Evolutionary conservation across 495 filamentous ascomycete genomes (phyloP).

Genomic region (Letharia lupina): DNA sequence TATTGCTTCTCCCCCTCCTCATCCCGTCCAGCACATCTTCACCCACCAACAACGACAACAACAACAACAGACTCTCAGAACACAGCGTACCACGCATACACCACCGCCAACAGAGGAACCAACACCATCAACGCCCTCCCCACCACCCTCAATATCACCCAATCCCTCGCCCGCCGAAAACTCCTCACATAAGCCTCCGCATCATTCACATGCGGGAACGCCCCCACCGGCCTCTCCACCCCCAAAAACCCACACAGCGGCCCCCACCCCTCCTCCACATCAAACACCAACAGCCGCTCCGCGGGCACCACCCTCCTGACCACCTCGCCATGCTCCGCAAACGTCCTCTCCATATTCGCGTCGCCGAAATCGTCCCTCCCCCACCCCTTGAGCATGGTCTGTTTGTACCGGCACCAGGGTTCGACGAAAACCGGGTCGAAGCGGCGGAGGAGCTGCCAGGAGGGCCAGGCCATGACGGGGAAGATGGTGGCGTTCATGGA

Average conservation of each 20-base stretch:
- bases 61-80: not conserved
- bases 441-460: not conserved
- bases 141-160: not conserved
- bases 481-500: not conserved
- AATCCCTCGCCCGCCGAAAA: not conserved
- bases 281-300: not conserved
- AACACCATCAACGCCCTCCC: not conserved
- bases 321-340: not conserved
- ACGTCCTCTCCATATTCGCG: not conserved
- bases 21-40: not conserved
- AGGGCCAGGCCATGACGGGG: not conserved
- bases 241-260: not conserved
- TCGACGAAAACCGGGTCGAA: not conserved
- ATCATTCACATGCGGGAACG: not conserved
- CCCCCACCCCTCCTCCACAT: not conserved
- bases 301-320: not conserved
- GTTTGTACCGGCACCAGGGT: not conserved
- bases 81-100: not conserved
- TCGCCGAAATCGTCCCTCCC: not conserved
- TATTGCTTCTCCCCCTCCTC: not conserved
- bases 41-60: not conserved
- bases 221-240: not conserved
- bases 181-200: not conserved
- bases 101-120: not conserved
- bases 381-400: not conserved